phyloP scores from a whole-genome alignment of 768 basidiomycete species.

The Multifurca ochricompacta region DNA sequence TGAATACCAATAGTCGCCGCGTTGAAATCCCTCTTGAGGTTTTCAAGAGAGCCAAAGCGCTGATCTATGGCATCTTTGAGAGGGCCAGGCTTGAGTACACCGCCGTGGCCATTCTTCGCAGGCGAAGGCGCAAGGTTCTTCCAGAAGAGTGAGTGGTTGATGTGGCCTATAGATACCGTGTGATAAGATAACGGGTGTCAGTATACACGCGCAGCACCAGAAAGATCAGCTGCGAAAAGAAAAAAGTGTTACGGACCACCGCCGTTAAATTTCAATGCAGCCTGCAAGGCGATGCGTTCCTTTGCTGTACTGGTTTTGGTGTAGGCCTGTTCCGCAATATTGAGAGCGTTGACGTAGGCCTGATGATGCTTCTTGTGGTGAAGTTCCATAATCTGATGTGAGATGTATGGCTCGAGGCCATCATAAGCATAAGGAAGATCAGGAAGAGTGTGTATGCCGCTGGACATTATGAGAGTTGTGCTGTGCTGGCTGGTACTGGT shows the following conservation, averaged over 20 bases:
- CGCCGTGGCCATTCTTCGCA: constrained; percentile 52
- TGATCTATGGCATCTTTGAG: constrained; percentile 57
- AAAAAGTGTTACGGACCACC: constrained; percentile 54
- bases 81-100: constrained; percentile 47
- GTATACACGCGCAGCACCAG: neutral
- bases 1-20: constrained; percentile 78
- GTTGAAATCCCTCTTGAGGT: constrained; percentile 76
- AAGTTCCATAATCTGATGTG: constrained; percentile 84
- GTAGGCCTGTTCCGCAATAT: constrained; percentile 78
- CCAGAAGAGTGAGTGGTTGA: constrained; percentile 97
- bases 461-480: constrained; percentile 23
- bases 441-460: constrained; percentile 48
- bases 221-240: neutral
- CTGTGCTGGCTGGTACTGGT: neutral
- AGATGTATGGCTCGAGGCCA: constrained; percentile 93
- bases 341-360: constrained; percentile 88
- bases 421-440: constrained; percentile 72
- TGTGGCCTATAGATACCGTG: constrained; percentile 53
- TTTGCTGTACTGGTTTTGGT: constrained; percentile 59
- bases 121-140: constrained; percentile 71
- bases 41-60: constrained; percentile 64
- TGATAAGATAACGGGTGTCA: constrained; percentile 5
- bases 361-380: constrained; percentile 96
- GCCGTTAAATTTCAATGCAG: constrained; percentile 93
- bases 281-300: constrained; percentile 80